These are phyloP conservation scores for Skeletonema costatum DNA, from an alignment of 108 stramenopile species.

Conservation along the genomic window DNA sequence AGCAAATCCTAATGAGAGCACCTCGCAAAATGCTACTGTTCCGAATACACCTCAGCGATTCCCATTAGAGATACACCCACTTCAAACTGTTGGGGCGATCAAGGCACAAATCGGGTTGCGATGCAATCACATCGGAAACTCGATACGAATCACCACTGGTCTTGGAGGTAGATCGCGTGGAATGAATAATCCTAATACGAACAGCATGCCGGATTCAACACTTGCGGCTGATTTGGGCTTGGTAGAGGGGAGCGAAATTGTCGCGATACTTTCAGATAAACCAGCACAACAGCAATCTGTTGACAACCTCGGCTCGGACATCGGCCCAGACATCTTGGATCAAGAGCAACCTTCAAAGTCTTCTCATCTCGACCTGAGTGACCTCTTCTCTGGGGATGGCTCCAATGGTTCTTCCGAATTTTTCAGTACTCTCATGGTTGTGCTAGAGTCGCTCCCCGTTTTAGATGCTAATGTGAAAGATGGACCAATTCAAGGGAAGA, in stretches of 20 bases:
- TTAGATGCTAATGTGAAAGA: constrained; percentile 2
- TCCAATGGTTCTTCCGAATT: constrained; percentile 62
- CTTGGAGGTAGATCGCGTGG: not conserved
- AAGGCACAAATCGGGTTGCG: constrained; percentile 64
- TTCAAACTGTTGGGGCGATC: constrained; percentile 79
- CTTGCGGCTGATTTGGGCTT: constrained; percentile 78
- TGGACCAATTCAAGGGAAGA: constrained; percentile 20
- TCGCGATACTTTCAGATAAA: constrained; percentile 67
- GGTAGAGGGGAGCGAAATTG: constrained; percentile 76
- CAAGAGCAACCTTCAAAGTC: constrained; percentile 6
- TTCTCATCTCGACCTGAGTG: constrained; percentile 56
- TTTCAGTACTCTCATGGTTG: constrained; percentile 67
- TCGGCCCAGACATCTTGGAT: not conserved
- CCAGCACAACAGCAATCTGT: constrained; percentile 6
- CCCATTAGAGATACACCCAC: constrained; percentile 79
- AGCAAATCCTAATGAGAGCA: not conserved
- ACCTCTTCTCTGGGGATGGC: constrained; percentile 59
- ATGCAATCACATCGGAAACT: constrained; percentile 37
- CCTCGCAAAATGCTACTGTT: constrained; percentile 10
- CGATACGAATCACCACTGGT: not conserved
- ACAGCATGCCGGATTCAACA: constrained; percentile 52
- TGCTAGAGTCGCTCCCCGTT: constrained; percentile 67
- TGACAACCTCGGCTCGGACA: constrained; percentile 6
- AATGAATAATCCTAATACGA: not conserved
- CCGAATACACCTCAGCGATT: constrained; percentile 54